A percentile compares a stretch with the other conserved stretches of the same genome.
Conservation (phyloP, 108 stramenopile species). For the Bacterosira constricta region DNA sequence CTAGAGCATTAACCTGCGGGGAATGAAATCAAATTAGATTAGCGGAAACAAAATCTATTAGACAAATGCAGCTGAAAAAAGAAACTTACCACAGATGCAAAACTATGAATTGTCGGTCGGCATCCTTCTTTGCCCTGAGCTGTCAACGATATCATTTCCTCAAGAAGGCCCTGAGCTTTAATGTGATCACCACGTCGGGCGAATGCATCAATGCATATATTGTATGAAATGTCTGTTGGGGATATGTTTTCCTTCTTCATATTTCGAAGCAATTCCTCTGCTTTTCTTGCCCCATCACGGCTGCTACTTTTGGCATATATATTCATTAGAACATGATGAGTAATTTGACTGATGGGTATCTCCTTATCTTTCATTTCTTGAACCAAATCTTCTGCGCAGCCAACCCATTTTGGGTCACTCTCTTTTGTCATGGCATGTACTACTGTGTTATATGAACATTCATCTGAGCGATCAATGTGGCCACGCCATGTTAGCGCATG, state of each 20-base stretch:
- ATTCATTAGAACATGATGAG: conserved; percentile 41
- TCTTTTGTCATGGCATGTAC: conserved; percentile 33
- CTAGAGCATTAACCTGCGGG: conserved; percentile 56
- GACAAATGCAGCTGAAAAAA: background rate
- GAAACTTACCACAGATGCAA: conserved; percentile 40
- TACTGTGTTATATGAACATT: conserved; percentile 41
- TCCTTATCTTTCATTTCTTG: conserved; percentile 29
- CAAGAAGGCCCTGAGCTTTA: conserved; percentile 35
- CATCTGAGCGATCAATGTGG: too few species aligned
- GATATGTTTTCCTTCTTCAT: conserved; percentile 37
- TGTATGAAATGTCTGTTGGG: conserved; percentile 28
- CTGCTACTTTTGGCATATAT: conserved; percentile 26
- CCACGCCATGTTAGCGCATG: too few species aligned
- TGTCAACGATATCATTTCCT: conserved; percentile 34
- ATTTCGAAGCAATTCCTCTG: conserved; percentile 50
- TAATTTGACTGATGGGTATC: conserved; percentile 18
- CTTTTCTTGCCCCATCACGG: conserved; percentile 40
- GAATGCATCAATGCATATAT: conserved; percentile 51
- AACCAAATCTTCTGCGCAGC: conserved; percentile 19
- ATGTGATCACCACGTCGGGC: conserved; percentile 25
- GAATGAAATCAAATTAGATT: background rate
- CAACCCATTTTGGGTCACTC: conserved; percentile 16
- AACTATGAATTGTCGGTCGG: conserved; percentile 46
- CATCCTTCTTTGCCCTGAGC: conserved; percentile 10
- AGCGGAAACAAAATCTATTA: background rate